Conservation (phyloP, 169 alveolate genomes). For the Plasmodium gaboni region DNA sequence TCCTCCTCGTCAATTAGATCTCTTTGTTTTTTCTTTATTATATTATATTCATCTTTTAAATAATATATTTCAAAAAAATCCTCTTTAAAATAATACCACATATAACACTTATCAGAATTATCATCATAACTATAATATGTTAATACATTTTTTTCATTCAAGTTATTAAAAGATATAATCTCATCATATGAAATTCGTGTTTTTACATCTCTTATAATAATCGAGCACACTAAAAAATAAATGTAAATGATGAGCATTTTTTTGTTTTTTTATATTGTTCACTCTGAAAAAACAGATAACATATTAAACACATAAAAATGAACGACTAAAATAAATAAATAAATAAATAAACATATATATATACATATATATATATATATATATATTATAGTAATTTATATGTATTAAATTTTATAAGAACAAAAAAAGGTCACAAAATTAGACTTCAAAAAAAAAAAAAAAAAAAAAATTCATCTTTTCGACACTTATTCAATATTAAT, state of each 20-base stretch:
- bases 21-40: slow-evolving; percentile 9
- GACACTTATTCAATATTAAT: too few species aligned
- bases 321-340: too few species aligned
- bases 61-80: slow-evolving; percentile 38
- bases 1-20: background rate
- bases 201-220: background rate
- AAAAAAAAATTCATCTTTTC: too few species aligned
- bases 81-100: slow-evolving; percentile 59
- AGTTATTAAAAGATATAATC: slow-evolving; percentile 34
- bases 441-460: too few species aligned
- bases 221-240: slow-evolving; percentile 31
- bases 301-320: too few species aligned
- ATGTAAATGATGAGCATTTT: slow-evolving; percentile 13
- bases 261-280: slow-evolving; percentile 10
- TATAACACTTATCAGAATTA: slow-evolving; percentile 13
- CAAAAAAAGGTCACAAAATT: too few species aligned
- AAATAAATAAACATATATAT: too few species aligned
- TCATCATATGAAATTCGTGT: slow-evolving; percentile 4
- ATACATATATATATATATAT: too few species aligned
- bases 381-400: too few species aligned
- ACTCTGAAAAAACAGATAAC: too few species aligned
- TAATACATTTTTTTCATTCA: slow-evolving; percentile 35
- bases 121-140: slow-evolving; percentile 25
- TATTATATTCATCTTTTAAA: slow-evolving; percentile 19
- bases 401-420: too few species aligned